Conservation (phyloP, 2,329 filamentous ascomycete species). For the Coniella vitis region DNA sequence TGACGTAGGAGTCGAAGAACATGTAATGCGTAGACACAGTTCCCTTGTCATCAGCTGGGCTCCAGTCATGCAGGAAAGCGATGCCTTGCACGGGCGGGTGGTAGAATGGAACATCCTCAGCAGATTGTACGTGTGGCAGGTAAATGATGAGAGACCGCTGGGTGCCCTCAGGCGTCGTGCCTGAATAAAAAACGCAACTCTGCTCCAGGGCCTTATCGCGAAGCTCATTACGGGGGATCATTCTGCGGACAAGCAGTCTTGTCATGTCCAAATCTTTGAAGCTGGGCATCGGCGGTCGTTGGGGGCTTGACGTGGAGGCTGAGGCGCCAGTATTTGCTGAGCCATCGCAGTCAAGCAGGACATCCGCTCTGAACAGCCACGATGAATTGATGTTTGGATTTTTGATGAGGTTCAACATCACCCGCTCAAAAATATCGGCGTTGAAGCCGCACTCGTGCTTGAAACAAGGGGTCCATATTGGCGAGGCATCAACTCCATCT, state of each 20-base stretch:
- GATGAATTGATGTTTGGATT: constrained; percentile 77
- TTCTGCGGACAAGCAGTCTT: constrained; percentile 63
- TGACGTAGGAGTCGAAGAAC: constrained; percentile 36
- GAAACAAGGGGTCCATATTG: constrained; percentile 48
- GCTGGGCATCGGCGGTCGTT: constrained; percentile 31
- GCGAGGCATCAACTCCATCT: constrained; percentile 28
- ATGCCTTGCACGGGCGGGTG: constrained; percentile 71
- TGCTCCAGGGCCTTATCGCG: constrained; percentile 72
- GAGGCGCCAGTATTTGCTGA: constrained; percentile 18
- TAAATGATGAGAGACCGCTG: constrained; percentile 62
- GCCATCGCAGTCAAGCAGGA: constrained; percentile 50
- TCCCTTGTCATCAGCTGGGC: constrained; percentile 34
- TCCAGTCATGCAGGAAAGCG: constrained; percentile 68
- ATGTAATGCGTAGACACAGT: constrained; percentile 55
- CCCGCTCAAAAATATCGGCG: constrained; percentile 53
- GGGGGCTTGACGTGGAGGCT: constrained; percentile 15
- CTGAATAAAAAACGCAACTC: constrained; percentile 67
- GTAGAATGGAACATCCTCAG: constrained; percentile 73
- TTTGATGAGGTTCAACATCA: constrained; percentile 67
- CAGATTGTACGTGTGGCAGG: constrained; percentile 60
- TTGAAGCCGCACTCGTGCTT: constrained; percentile 55
- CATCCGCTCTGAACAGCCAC: constrained; percentile 72
- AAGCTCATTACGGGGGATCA: constrained; percentile 76
- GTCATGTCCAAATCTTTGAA: constrained; percentile 42
- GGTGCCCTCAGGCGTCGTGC: constrained; percentile 21